Evolutionary conservation across 2,329 filamentous ascomycete genomes (phyloP).

Genomic region (Colletotrichum eleusines): DNA sequence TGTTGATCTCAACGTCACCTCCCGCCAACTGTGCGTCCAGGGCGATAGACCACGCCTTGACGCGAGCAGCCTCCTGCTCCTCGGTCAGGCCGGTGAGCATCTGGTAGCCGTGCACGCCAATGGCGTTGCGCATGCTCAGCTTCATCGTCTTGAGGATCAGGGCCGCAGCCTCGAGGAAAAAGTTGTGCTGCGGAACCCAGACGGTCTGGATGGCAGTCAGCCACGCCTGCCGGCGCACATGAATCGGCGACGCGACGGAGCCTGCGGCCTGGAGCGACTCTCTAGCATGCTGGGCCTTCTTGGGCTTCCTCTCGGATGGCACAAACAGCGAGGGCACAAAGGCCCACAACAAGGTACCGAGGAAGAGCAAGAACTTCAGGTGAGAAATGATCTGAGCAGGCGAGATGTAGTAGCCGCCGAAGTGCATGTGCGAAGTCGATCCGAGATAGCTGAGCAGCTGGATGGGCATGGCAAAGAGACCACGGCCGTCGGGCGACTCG

Average conservation of each 20-base stretch:
- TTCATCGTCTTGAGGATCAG: slow-evolving; percentile 84
- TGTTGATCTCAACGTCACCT: slow-evolving; percentile 90
- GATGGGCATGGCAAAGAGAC: slow-evolving; percentile 74
- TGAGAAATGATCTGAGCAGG: slow-evolving; percentile 60
- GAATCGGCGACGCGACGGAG: slow-evolving; percentile 83
- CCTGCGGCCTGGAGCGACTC: slow-evolving; percentile 67
- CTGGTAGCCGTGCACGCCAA: slow-evolving; percentile 83
- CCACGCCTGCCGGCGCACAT: slow-evolving; percentile 90
- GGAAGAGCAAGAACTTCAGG: slow-evolving; percentile 64
- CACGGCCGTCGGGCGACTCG: slow-evolving; percentile 73
- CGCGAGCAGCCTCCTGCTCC: slow-evolving; percentile 86
- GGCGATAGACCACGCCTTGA: slow-evolving; percentile 94
- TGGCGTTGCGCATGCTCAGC: slow-evolving; percentile 80
- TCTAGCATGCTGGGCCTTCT: slow-evolving; percentile 54
- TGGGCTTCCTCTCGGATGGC: slow-evolving; percentile 61
- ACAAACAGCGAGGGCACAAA: slow-evolving; percentile 67
- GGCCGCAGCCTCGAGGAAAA: slow-evolving; percentile 86
- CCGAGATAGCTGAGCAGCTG: slow-evolving; percentile 65
- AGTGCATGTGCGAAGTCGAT: slow-evolving; percentile 62
- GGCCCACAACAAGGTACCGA: slow-evolving; percentile 67
- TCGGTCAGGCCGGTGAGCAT: slow-evolving; percentile 82
- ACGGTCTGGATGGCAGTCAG: slow-evolving; percentile 92
- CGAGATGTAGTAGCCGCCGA: slow-evolving; percentile 66
- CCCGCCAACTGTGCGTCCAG: slow-evolving; percentile 93
- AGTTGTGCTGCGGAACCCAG: slow-evolving; percentile 89